These are phyloP conservation scores for Sporothrix dimorphospora DNA, from an alignment of 2,329 filamentous ascomycete species.

Conservation along the genomic window DNA sequence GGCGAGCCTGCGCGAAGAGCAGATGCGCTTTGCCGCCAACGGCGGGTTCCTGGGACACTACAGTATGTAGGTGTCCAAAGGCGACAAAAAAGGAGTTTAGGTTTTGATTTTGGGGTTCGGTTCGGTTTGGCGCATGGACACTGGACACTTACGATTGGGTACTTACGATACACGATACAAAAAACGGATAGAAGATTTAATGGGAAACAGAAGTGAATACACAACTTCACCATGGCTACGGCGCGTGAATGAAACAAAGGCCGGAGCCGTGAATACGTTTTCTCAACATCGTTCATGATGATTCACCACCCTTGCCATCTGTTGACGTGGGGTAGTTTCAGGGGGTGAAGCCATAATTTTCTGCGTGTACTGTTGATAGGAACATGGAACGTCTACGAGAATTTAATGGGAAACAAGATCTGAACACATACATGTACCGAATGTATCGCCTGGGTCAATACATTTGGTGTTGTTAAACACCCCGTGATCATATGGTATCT, in stretches of 20 bases:
- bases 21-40: conserved; percentile 55
- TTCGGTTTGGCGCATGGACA: too few species aligned
- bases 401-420: too few species aligned
- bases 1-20: conserved; percentile 79
- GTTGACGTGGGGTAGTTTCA: too few species aligned
- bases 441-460: too few species aligned
- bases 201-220: background rate
- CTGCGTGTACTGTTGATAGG: too few species aligned
- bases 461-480: too few species aligned
- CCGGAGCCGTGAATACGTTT: too few species aligned
- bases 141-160: background rate
- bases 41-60: conserved; percentile 37
- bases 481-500: too few species aligned
- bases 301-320: background rate
- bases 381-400: too few species aligned
- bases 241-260: background rate
- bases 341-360: too few species aligned
- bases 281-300: too few species aligned
- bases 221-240: background rate
- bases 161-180: background rate
- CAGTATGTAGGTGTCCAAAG: background rate
- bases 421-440: too few species aligned
- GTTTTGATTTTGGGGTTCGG: background rate
- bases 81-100: background rate
- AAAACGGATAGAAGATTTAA: background rate